Base-by-base conservation (phyloP, 805 yeast species). In the Candida germanica region DNA sequence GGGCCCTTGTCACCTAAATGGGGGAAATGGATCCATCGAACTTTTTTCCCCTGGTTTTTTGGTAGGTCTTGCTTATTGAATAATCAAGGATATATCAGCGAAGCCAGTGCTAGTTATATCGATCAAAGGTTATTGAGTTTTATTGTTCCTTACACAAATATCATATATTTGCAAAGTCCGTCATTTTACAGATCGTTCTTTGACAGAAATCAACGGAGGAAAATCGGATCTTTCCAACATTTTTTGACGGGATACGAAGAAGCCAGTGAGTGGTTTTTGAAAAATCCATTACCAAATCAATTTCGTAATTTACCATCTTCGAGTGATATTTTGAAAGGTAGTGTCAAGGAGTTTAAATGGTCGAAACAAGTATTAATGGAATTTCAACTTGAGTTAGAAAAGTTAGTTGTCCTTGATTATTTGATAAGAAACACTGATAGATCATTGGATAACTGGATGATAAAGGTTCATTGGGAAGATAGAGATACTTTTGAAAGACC, bases 401-500 rank as follows among this genome's bases (percentile, higher is more conserved):
- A 81, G 47, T 58, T 83, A 44, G 87, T 83, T 1, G 75, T 83
- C 23, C 58, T 83, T 19, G 89, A 83, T 48, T 83, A 82, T 47
- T 71, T 83, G 2, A 79, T 82, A 73, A 58, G 89, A 46, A 83
- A 83, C 48, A 83, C 91, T 0, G 89, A 83, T 52, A 59, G 91
- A 25, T 85, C 86, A 0, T 53, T 77, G 8, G 89, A 83, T 50
- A 83, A 83, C 47, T 83, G 89, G 89, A 83, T 83, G 91, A 71
- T 83, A 14, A 67, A 68, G 37, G 47, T 79, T 12, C 71, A 67
- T n/a, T 73, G 78, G 72, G 43, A 48, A 12, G 46, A 51, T 21
- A 44, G 49, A 5, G 26, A 14, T 10, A 38, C 38, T 12, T 33
- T 29, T 9, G 24, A 44, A 26, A 29, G 44, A 11, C 81, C 82